Conservation (phyloP, 768 basidiomycete genomes). For the Tremella fuciformis region DNA sequence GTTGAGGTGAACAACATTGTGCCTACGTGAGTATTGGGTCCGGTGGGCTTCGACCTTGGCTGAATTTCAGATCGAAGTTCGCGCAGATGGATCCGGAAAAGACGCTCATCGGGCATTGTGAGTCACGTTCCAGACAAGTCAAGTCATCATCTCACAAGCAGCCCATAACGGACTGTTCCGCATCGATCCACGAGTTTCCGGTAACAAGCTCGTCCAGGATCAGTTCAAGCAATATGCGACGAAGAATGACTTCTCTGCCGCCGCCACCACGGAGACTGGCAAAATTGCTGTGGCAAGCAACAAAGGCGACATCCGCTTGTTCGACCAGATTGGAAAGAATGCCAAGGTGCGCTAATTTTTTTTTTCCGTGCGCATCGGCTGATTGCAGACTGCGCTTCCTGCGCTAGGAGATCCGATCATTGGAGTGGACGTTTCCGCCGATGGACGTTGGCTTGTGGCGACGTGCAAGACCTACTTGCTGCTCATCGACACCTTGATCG, state of each 20-base stretch:
- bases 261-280: conserved; percentile 80
- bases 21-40: conserved; percentile 61
- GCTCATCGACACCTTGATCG: conserved; percentile 91
- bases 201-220: conserved; percentile 86
- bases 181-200: conserved; percentile 90
- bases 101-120: conserved; percentile 73
- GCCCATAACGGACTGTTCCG: conserved; percentile 96
- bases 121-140: conserved; percentile 17
- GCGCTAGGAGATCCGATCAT: conserved; percentile 92
- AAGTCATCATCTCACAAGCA: conserved; percentile 30
- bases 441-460: conserved; percentile 91
- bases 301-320: conserved; percentile 94
- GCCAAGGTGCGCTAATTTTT: conserved; percentile 61
- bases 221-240: conserved; percentile 93
- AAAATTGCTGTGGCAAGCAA: conserved; percentile 89
- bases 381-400: conserved; percentile 72
- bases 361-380: background rate
- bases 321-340: conserved; percentile 94
- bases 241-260: conserved; percentile 92
- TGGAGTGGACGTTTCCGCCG: conserved; percentile 89
- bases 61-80: conserved; percentile 66
- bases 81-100: conserved; percentile 89
- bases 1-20: conserved; percentile 83
- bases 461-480: conserved; percentile 92
- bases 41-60: background rate